Evolutionary conservation across 495 filamentous ascomycete species (phyloP).

Genomic region (Tuber umbilicatum): DNA sequence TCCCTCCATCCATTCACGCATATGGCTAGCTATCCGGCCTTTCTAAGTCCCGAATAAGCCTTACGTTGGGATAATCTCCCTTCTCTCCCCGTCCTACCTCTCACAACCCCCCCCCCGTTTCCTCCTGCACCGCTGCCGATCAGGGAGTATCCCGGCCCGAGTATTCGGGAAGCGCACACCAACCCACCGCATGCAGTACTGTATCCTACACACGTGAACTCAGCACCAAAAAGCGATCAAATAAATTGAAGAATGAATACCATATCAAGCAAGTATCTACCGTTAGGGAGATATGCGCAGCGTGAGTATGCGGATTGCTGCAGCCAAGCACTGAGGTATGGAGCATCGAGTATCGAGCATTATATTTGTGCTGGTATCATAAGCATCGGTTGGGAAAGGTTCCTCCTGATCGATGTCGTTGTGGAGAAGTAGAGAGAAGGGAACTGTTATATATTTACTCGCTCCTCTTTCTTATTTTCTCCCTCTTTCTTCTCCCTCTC

Average conservation of each 20-base stretch:
- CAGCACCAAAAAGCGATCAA: not conserved
- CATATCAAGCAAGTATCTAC: not conserved
- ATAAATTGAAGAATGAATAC: not conserved
- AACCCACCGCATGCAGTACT: not conserved
- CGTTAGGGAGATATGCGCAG: not conserved
- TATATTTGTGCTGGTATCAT: not conserved
- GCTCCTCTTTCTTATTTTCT: not conserved
- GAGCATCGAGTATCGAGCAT: not conserved
- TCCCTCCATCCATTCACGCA: not conserved
- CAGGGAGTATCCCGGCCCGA: not conserved
- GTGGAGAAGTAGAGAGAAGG: not conserved
- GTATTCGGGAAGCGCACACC: not conserved
- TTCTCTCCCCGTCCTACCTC: not conserved
- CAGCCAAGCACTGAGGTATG: not conserved
- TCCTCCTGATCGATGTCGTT: too few species aligned
- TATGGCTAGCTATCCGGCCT: not conserved
- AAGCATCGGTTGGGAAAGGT: not conserved
- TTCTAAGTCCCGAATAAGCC: not conserved
- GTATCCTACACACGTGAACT: not conserved
- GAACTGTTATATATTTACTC: not conserved
- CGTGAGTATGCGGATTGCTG: not conserved
- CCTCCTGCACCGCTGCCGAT: not conserved
- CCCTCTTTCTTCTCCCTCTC: not conserved
- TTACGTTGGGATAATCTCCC: not conserved
- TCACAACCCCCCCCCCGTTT: not conserved